A percentile compares a stretch with the other conserved stretches of the same genome.
These are phyloP conservation scores for Cynanchum wilfordii DNA, from an alignment of 257 asterid species.

Conservation along the genomic window DNA sequence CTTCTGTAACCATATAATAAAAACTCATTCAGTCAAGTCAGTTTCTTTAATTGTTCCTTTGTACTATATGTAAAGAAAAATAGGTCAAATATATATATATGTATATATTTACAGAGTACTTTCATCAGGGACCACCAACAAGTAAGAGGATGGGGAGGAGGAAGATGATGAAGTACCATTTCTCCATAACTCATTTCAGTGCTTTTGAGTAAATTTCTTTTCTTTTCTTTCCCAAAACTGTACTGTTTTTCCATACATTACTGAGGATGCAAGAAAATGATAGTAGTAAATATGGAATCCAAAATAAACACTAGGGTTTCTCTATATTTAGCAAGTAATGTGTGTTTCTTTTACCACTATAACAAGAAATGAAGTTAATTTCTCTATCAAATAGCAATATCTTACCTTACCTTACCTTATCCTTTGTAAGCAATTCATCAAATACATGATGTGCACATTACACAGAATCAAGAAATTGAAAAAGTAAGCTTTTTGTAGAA, in stretches of 20 bases:
- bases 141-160: too few species aligned
- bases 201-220: not conserved
- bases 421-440: conserved; percentile 3
- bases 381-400: conserved; percentile 15
- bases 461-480: not conserved
- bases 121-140: conserved; percentile 12
- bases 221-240: conserved; percentile 6
- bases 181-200: not conserved
- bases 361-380: conserved; percentile 10
- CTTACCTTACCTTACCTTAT: not conserved
- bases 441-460: not conserved
- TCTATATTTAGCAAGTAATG: conserved; percentile 1
- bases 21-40: conserved; percentile 12
- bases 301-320: not conserved
- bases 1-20: too few species aligned
- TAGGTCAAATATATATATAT: too few species aligned
- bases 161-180: conserved; percentile 1
- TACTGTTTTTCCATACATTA: not conserved
- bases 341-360: conserved; percentile 10
- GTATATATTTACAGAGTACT: not conserved
- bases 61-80: not conserved
- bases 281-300: conserved; percentile 7
- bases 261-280: conserved; percentile 4
- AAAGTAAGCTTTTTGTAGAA: conserved; percentile 7
- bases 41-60: not conserved